Base-by-base conservation (phyloP, 371 early-diverging fungal species). In the Mucor racemosus region DNA sequence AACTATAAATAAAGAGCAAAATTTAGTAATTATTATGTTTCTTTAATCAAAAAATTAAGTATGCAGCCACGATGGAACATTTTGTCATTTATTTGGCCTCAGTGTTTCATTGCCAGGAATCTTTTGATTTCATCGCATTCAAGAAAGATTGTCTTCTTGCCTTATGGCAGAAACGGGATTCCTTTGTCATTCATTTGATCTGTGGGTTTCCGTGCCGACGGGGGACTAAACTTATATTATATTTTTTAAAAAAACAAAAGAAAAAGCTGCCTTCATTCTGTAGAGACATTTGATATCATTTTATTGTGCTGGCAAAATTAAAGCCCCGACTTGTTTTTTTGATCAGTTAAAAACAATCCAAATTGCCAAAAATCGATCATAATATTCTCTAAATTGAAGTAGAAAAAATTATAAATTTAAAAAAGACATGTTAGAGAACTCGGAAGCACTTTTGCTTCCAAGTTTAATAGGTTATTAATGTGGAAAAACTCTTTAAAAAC, bases 21-120 rank as follows among this genome's bases (percentile, higher is more conserved):
- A 57, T 35, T 41, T 40, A 3, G 53, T 56, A 58, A 46, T 9
- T 14, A 3, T 38, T 42, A 55, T 54, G 46, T 56, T 64, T 64
- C 44, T 57, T 69, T 64, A 66, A 73, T 73, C 73, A 69, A 73
- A 64, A 67, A 65, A 44, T 42, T 15, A 64, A 57, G 69, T 60
- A 63, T 73, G 69, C 73, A 73, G 73, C 73, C 73, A 73, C 66
- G 73, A 69, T 73, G 68, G 60, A 65, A 54, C 58, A 56, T 38
- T 65, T 38, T 64, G 72, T 60, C 69, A 66, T 63, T 66, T 53
- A 54, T 63, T 64, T 65, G 69, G 66, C 63, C 64, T 38, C 46
- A 56, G 68, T 55, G 61, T 55, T 69, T 62, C 68, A 64, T 73
- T 73, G 73, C 73, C 73, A 73, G 69, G 63, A 64, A 69, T 73